phyloP scores from a whole-genome alignment of 371 early-diverging fungal genomes.

The Rhizopus arrhizus region DNA sequence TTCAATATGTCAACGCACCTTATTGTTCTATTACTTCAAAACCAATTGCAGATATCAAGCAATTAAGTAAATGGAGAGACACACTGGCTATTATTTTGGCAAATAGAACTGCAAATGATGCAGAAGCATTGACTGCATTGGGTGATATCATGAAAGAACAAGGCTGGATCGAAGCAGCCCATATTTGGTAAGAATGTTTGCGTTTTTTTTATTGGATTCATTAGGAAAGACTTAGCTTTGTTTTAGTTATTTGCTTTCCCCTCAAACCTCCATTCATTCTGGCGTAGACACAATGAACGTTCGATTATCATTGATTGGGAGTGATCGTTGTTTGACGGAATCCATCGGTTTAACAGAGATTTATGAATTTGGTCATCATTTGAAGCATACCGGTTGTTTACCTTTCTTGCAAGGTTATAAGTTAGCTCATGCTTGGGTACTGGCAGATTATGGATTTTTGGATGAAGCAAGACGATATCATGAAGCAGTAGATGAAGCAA shows the following conservation, averaged over 20 bases:
- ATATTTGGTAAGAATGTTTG: constrained; percentile 73
- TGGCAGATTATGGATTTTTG: constrained; percentile 78
- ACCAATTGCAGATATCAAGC: constrained; percentile 28
- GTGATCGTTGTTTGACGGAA: constrained; percentile 44
- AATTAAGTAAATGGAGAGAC: constrained; percentile 68
- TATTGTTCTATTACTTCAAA: constrained; percentile 30
- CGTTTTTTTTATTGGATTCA: neutral
- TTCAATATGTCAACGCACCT: constrained; percentile 33
- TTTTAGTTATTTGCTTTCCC: constrained; percentile 68
- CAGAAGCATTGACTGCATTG: constrained; percentile 68
- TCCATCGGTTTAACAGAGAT: constrained; percentile 76
- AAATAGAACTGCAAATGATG: constrained; percentile 81
- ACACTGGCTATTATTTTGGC: constrained; percentile 77
- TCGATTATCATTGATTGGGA: constrained; percentile 65
- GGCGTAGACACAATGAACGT: constrained; percentile 64
- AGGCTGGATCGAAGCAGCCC: constrained; percentile 74
- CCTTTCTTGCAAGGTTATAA: constrained; percentile 92
- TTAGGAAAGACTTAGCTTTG: constrained; percentile 12
- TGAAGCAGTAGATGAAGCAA: constrained; percentile 72
- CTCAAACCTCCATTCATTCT: constrained; percentile 54
- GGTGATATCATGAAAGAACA: constrained; percentile 74
- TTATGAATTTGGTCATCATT: constrained; percentile 76
- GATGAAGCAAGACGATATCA: constrained; percentile 77
- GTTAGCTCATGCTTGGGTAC: constrained; percentile 76
- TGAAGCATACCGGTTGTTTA: constrained; percentile 54